phyloP scores from a whole-genome alignment of 495 filamentous ascomycete species.

The Neurospora pannonica region DNA sequence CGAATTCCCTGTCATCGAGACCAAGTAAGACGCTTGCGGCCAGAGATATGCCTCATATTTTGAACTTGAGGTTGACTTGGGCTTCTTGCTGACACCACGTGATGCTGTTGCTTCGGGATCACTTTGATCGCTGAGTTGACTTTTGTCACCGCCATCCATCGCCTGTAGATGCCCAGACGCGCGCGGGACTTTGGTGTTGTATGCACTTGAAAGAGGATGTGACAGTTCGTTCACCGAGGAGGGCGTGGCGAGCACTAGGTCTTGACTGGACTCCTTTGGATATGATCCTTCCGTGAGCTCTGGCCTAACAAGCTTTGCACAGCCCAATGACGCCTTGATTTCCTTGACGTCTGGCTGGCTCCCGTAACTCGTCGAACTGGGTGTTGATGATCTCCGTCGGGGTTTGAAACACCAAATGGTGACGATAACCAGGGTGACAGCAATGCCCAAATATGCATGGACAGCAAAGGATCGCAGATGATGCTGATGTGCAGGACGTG shows the following conservation, averaged over 20 bases:
- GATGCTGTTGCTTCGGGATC: constrained; percentile 17
- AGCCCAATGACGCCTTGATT: background rate
- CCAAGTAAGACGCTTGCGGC: background rate
- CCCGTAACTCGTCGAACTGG: background rate
- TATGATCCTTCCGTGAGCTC: background rate
- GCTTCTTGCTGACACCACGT: constrained; percentile 21
- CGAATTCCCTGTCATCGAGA: background rate
- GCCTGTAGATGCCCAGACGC: background rate
- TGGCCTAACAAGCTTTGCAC: background rate
- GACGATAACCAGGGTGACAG: constrained; percentile 18
- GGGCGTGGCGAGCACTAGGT: background rate
- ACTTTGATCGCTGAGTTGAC: background rate
- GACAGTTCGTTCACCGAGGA: background rate
- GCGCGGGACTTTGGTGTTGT: background rate
- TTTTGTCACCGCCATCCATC: constrained; percentile 14
- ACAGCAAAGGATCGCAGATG: constrained; percentile 4
- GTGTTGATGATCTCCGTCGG: background rate
- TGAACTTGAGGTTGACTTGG: background rate
- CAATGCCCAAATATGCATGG: constrained; percentile 23
- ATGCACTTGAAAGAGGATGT: background rate
- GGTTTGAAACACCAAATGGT: constrained; percentile 2
- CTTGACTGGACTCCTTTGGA: background rate
- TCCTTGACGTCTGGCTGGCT: background rate
- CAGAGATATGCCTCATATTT: background rate
- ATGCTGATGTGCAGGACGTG: constrained; percentile 2